These are phyloP conservation scores for Trichoderma gracile DNA, from an alignment of 2,329 filamentous ascomycete genomes.

Conservation along the genomic window DNA sequence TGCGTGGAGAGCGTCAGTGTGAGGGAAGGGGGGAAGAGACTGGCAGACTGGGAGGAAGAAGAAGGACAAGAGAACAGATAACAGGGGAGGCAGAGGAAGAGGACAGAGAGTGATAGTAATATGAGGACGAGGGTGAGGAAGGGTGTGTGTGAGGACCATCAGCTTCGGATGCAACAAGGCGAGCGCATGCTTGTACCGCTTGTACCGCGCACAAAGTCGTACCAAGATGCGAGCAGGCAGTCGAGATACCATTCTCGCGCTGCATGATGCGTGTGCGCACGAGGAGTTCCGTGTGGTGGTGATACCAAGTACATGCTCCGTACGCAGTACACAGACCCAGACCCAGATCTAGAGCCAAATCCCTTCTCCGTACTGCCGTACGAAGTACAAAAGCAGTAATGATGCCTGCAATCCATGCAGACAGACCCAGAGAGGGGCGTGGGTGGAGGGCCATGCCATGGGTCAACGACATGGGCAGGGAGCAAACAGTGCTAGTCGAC, in stretches of 20 bases:
- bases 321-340: no score
- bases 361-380: background rate
- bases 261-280: no score
- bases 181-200: background rate
- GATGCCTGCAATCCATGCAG: background rate
- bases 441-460: slow-evolving; percentile 7
- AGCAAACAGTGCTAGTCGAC: background rate
- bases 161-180: slow-evolving; percentile 1
- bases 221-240: background rate
- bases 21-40: background rate
- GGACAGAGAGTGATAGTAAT: no score
- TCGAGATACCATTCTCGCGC: background rate
- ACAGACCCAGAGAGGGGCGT: background rate
- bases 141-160: background rate
- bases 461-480: background rate
- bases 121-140: background rate
- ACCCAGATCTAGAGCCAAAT: no score
- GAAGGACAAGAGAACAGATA: background rate
- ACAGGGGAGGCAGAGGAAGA: no score
- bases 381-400: background rate
- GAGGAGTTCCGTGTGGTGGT: background rate
- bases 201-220: background rate
- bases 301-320: background rate
- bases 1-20: background rate
- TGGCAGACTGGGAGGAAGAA: no score